Base-by-base conservation (phyloP, 257 asterid species). In the Solanum pennellii region DNA sequence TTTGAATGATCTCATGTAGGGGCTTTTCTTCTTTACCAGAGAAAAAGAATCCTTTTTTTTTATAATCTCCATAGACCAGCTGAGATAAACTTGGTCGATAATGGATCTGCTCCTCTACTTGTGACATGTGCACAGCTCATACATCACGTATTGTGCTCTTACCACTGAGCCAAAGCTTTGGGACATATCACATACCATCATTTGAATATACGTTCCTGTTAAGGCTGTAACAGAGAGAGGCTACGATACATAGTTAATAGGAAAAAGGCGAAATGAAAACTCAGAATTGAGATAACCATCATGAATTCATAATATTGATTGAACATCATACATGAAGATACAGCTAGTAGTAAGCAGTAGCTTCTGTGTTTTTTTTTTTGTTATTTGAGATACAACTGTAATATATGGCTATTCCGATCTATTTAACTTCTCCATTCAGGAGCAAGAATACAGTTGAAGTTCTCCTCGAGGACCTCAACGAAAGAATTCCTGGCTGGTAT, bases 1-100 rank as follows among this genome's bases (percentile, higher is more conserved):
- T 86, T 39, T 59, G 42, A 69, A 85, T 86, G 90, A 87, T 90
- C 91, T 88, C 49, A 20, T 13, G 89, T 49, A 89, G 88, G 77
- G 86, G 83, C 52, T 85, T 41, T 44, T 44, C 82, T 72, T 80
- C 69, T 62, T 56, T 52, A 29, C 60, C 31, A 71, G 37, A 59
- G 41, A 45, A 76, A 89, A 66, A 83, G 71, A 86, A 77, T 79
- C 72, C 83, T n/a, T 29, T 29, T 37, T 35, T 15, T 82, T 31
- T 29, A 20, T 59, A 14, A 42, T 76, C 37, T 76, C 23, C 62
- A 5, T 1, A 42, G 83, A 3, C 82, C 52, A 39, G 29, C 82
- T 21, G 31, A 75, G 31, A 14, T 14, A 77, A n/a, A 76, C 83
- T n/a, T 11, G 83, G 12, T 41, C 6, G 20, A 75, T 41, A 75